Evolutionary conservation across 495 filamentous ascomycete genomes (phyloP).

Genomic region (Trichoderma parareesei): DNA sequence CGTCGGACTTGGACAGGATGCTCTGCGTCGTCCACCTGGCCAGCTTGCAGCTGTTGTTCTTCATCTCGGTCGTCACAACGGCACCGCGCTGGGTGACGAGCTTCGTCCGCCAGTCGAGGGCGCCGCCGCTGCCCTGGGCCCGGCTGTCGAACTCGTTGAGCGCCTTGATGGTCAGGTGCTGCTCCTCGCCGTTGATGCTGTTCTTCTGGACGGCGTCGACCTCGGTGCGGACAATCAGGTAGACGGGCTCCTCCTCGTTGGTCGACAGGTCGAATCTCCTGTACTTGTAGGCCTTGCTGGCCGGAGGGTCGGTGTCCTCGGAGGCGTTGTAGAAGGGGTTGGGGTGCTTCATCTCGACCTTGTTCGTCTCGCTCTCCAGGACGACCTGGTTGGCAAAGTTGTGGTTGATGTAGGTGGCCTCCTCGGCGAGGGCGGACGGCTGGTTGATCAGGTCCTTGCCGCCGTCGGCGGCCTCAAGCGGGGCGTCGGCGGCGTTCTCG

Average conservation of each 20-base stretch:
- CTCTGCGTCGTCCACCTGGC: slow-evolving; percentile 94
- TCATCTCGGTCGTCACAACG: slow-evolving; percentile 98
- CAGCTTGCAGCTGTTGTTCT: slow-evolving; percentile 98
- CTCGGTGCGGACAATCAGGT: slow-evolving; percentile 92
- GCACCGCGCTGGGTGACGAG: slow-evolving; percentile 87
- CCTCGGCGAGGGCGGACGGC: slow-evolving; percentile 79
- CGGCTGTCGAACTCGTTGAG: slow-evolving; percentile 98
- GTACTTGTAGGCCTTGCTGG: slow-evolving; percentile 97
- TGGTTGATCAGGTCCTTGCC: slow-evolving; percentile 94
- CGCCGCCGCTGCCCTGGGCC: slow-evolving; percentile 87
- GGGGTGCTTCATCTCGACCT: slow-evolving; percentile 73
- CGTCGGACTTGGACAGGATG: slow-evolving; percentile 89
- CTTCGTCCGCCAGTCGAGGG: slow-evolving; percentile 93
- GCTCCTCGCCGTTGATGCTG: slow-evolving; percentile 76
- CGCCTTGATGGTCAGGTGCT: slow-evolving; percentile 86
- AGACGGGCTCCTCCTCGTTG: slow-evolving; percentile 83
- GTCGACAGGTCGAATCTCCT: slow-evolving; percentile 90
- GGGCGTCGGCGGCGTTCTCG: slow-evolving; percentile 96
- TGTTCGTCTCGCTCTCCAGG: slow-evolving; percentile 63
- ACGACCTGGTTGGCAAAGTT: slow-evolving; percentile 96
- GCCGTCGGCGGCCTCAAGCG: slow-evolving; percentile 80
- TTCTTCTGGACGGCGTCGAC: slow-evolving; percentile 94
- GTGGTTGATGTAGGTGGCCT: slow-evolving; percentile 99
- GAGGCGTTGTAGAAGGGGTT: slow-evolving; percentile 97
- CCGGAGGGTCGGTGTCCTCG: slow-evolving; percentile 86